Base-by-base conservation (phyloP, 176 grass and related monocot species). In the Zoysia pacifica region DNA sequence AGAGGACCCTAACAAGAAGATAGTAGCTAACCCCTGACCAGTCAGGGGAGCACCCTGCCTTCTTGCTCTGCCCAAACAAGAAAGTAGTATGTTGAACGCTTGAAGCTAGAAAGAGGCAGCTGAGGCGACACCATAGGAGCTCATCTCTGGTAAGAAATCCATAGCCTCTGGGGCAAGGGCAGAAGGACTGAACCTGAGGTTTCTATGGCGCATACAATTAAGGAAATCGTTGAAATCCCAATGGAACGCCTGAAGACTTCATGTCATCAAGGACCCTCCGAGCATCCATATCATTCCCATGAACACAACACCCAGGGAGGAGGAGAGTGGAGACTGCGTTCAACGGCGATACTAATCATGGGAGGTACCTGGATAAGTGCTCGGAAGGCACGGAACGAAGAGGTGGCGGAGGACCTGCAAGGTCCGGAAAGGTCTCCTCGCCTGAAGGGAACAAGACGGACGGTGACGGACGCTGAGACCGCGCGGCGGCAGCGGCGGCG, bases 21-120 rank as follows among this genome's bases (percentile, higher is more conserved):
- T 89, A 88, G 68, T 89, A 94, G 72, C 88, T 91, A 72, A 88
- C 77, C 91, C 28, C 28, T 28, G 28, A 28, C 28, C 91, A 91
- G 55, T 94, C 88, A 64, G 91, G 88, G 20, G 83, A 70, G 65
- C 91, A 94, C 70, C 72, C 72, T 18, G 81, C 76, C 60, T 91
- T 68, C 86, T 91, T 69, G 83, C 91, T 79, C 77, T 75, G 10
- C 83, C 80, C 16, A 94, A 80, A 83, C 74, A 89, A 68, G 88
- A 94, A 15, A 94, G 86, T n/a, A 94, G 75, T 35, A 94, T 94
- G 80, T 94, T 94, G 77, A 94, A 89, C 77, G 76, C 91, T 28
- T 28, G 28, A 28, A 28, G 28, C 28, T 28, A 28, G 28, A 28
- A 28, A 48, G 79, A 79, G 5, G 88, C 81, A 80, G 81, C 78